Evolutionary conservation across 495 filamentous ascomycete genomes (phyloP), one percentile per base, ranked within the genome.

Genomic region (Trichoderma virens): DNA sequence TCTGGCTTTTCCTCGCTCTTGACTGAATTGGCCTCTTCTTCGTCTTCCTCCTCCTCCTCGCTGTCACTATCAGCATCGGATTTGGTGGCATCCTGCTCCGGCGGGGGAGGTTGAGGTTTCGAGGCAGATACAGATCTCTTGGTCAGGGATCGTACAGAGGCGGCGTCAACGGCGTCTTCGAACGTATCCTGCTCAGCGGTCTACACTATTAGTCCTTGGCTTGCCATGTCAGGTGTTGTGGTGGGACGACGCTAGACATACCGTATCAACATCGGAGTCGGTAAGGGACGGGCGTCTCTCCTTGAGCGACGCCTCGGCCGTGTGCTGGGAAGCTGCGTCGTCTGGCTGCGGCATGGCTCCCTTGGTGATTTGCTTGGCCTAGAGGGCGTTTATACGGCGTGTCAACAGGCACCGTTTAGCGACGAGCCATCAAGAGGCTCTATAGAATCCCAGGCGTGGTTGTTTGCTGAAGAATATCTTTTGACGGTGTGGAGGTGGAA

Each of bases 91-190:
- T 71, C 74, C 38, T 68, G 30, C 25, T 62, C 59, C 2, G 51
- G 25, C 27, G 51, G 51, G 9, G 71, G 70, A 69, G 66, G 62
- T 64, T 61, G 67, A 67, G 65, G 61, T 51, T 65, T 51, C 69
- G 64, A 59, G 69, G 70, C 63, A 66, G 80, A 73, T 47, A 76
- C 76, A 78, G 80, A 69, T 83, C 74, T 72, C 69, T 74, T 78
- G 70, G 79, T 82, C 66, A 82, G 69, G 9, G 79, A 80, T 47
- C 79, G 74, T 28, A 79, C 69, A 45, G 78, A 80, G 60, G 74
- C 72, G 18, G 75, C 79, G 74, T 91, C 89, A 67, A 84, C 77
- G 64, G 88, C 88, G 77, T 93, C 89, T 71, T 91, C 88, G 64
- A 91, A 92, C 25, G 85, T 85, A 65, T 92, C 90, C 89, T 91